Evolutionary conservation across 2,329 filamentous ascomycete genomes (phyloP), one percentile per base, ranked within the genome.

Genomic region (Fusarium tupiense): DNA sequence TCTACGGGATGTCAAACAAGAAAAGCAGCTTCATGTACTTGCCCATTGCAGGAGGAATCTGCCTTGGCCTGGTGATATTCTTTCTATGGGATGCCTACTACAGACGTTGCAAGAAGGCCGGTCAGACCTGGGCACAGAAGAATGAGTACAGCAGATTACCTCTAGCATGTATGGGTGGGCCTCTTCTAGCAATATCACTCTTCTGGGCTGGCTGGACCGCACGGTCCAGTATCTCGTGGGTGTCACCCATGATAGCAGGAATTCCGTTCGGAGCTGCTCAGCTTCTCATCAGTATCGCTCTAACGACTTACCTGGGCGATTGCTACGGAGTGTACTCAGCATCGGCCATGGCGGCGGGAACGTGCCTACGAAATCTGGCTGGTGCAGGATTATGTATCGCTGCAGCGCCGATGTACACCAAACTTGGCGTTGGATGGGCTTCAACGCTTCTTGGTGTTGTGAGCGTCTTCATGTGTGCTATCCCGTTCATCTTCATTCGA

Each of bases 121-220:
- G 69, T n/a, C 31, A 20, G 1, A 7, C 31, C 1, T 76, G 74
- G 74, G 72, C 74, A 2, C 31, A 49, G 11, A 68, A 46, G 17
- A 60, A 60, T 1, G 74, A 76, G 11, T 73, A 68, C 12, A 76
- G 74, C 11, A 64, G 74, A 12, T 67, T 76, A 7, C 74, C 74
- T 7, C 22, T 75, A 0, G 74, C 74, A 4, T 76, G 74, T 2
- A 46, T 64, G 1, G 74, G 72, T 5, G 72, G 72, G 0, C 74
- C 74, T 5, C 24, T 63, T 20, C 29, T 76, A 11, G 69, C 70
- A 2, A 31, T 66, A 0, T 73, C 74, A 6, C 58, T 76, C 5
- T 77, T 77, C 19, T 75, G 74, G 74, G 58, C 75, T 1, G 75
- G 74, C 1, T 77, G 74, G 75, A 69, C 74, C 0, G 64, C 67